Evolutionary conservation across 179 eudicot species (phyloP).

Genomic region (Spinacia oleracea): DNA sequence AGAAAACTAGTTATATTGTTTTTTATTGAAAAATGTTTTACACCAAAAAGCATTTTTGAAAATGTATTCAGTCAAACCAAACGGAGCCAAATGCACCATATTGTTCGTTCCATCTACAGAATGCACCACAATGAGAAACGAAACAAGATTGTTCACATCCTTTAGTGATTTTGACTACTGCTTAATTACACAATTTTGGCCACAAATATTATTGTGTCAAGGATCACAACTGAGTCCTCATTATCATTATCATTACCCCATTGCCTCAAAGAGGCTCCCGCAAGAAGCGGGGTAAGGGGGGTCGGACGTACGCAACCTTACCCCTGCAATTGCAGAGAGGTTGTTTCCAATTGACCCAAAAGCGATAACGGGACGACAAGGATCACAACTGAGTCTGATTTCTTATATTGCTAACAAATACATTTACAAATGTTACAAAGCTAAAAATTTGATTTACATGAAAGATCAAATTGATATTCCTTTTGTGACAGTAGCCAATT

Average conservation of each 20-base stretch:
- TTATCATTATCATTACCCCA: no score
- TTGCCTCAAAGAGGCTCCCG: no score
- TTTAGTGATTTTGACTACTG: no score
- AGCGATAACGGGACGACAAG: no score
- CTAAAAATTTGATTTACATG: background rate
- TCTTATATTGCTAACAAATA: background rate
- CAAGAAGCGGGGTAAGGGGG: no score
- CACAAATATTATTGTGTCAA: background rate
- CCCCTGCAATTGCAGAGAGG: no score
- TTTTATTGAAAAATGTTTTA: no score
- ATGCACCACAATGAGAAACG: background rate
- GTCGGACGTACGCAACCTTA: no score
- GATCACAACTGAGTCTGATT: background rate
- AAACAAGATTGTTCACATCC: background rate
- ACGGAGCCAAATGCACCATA: background rate
- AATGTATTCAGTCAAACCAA: no score
- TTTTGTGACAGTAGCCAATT: background rate
- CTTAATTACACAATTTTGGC: background rate
- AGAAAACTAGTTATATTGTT: no score
- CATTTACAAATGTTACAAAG: background rate
- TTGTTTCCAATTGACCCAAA: no score
- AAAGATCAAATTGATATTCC: background rate
- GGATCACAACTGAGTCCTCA: background rate
- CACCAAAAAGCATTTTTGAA: no score
- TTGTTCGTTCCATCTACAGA: background rate